phyloP scores from a whole-genome alignment of 495 filamentous ascomycete species.

The Aspergillus cavernicola region DNA sequence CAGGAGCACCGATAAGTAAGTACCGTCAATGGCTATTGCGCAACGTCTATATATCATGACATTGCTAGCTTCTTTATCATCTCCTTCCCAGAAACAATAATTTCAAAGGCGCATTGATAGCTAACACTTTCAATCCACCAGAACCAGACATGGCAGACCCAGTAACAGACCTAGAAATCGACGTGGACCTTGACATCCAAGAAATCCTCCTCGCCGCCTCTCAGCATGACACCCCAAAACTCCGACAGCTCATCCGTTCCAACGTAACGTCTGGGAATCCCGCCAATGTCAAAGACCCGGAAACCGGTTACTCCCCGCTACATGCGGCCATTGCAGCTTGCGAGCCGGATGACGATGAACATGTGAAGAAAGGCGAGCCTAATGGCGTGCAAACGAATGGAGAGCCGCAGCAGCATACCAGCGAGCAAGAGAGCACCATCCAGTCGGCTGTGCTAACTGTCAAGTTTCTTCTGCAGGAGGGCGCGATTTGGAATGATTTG shows the following conservation, averaged over 20 bases:
- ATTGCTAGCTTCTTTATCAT: no score
- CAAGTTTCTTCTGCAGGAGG: constrained; percentile 73
- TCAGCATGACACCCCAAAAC: constrained; percentile 69
- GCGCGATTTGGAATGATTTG: constrained; percentile 96
- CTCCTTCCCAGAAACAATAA: no score
- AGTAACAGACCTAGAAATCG: constrained; percentile 30
- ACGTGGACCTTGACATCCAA: constrained; percentile 44
- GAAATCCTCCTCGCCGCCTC: constrained; percentile 76
- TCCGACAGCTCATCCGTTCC: constrained; percentile 70
- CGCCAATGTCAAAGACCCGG: constrained; percentile 76
- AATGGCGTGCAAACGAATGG: constrained; percentile 25
- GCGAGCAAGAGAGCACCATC: constrained; percentile 36
- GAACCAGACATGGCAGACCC: constrained; percentile 29
- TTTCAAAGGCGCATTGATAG: no score
- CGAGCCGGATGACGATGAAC: constrained; percentile 47
- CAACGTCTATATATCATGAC: no score
- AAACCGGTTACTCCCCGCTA: constrained; percentile 81
- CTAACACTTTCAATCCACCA: no score
- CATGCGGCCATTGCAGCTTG: constrained; percentile 89
- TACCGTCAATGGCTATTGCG: no score
- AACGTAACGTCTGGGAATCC: constrained; percentile 43
- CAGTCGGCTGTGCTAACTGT: constrained; percentile 62
- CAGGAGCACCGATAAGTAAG: no score
- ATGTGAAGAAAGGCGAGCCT: constrained; percentile 15
- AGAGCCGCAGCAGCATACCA: not conserved